Conservation (phyloP, 805 yeast species). For the Teunomyces aglyptinius region DNA sequence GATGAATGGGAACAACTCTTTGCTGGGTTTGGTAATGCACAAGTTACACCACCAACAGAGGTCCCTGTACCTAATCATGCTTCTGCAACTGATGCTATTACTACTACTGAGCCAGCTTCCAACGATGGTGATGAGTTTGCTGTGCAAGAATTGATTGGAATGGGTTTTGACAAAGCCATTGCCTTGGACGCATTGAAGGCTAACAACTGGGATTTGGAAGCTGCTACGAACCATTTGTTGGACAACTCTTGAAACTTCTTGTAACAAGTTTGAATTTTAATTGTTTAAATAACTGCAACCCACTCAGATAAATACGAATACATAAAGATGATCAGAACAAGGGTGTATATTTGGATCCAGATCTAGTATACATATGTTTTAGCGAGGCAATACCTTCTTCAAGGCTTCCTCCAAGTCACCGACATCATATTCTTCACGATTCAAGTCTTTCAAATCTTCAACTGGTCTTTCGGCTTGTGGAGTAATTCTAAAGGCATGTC, state of each 20-base stretch:
- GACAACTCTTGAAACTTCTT: constrained; percentile 54
- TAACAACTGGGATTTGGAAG: constrained; percentile 73
- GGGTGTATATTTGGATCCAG: background rate
- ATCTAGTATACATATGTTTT: background rate
- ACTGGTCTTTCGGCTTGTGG: constrained; percentile 41
- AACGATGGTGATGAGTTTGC: constrained; percentile 58
- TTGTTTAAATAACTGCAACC: background rate
- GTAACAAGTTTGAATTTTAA: background rate
- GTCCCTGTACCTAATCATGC: constrained; percentile 12
- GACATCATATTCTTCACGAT: constrained; percentile 32
- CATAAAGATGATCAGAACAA: background rate
- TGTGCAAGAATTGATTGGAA: constrained; percentile 66
- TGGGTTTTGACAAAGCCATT: constrained; percentile 77
- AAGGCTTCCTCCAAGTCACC: constrained; percentile 34
- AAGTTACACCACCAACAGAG: constrained; percentile 14
- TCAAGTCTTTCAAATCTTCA: constrained; percentile 36
- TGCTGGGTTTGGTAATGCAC: constrained; percentile 74
- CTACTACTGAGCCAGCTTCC: constrained; percentile 13
- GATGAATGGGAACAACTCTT: constrained; percentile 96
- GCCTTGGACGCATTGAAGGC: constrained; percentile 67
- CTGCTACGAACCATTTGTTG: constrained; percentile 81
- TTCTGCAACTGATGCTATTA: constrained; percentile 6
- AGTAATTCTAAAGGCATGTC: constrained; percentile 37
- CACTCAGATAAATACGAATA: background rate
- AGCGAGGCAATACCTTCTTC: constrained; percentile 8